Conservation (phyloP, 768 basidiomycete species). For the Lentinula lateritia region DNA sequence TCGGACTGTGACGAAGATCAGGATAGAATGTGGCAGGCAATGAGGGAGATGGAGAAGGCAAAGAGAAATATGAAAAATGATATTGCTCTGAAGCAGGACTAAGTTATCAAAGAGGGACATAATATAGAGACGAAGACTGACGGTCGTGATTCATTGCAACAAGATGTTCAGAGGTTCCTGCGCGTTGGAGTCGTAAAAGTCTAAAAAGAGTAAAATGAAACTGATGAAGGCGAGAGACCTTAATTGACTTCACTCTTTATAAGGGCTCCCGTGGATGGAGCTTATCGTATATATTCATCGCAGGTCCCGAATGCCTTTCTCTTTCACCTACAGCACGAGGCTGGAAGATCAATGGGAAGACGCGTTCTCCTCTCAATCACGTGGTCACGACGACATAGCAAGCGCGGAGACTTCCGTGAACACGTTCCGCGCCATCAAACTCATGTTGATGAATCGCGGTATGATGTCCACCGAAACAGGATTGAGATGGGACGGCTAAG, state of each 20-base stretch:
- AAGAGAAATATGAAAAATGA: background rate
- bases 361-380: background rate
- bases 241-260: background rate
- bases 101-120: background rate
- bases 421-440: slow-evolving; percentile 1
- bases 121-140: background rate
- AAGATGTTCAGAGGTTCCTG: background rate
- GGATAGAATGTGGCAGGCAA: background rate
- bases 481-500: background rate
- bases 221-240: background rate
- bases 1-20: background rate
- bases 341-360: background rate
- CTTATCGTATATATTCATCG: background rate
- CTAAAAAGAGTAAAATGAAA: background rate
- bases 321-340: background rate
- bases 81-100: too few species aligned
- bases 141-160: background rate
- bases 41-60: background rate
- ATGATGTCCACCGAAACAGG: background rate
- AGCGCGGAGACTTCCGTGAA: background rate
- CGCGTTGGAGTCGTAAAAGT: background rate
- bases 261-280: background rate
- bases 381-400: slow-evolving; percentile 2
- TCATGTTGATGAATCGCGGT: background rate
- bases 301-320: background rate